phyloP scores from a whole-genome alignment of 208 protist species.

The Crithidia fasciculata region DNA sequence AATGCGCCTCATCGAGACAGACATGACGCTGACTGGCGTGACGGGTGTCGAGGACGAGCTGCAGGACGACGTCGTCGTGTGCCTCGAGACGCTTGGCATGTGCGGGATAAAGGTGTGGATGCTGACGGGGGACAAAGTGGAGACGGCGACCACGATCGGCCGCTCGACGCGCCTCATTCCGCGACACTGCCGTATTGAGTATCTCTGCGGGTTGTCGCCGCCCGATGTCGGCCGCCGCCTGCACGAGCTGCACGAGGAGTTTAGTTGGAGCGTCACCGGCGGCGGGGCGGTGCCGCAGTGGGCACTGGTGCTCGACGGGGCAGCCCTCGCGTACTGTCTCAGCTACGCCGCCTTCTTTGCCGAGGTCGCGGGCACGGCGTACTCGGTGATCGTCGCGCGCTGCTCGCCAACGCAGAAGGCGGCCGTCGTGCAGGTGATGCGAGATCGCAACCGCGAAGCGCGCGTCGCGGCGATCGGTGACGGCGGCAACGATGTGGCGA shows the following conservation, averaged over 20 bases:
- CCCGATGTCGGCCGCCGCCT: slow-evolving; percentile 46
- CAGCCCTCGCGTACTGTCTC: slow-evolving; percentile 70
- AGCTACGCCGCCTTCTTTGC: slow-evolving; percentile 50
- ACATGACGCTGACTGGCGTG: slow-evolving; percentile 93
- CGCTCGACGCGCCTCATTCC: slow-evolving; percentile 91
- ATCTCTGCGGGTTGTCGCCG: slow-evolving; percentile 44
- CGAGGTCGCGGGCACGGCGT: slow-evolving; percentile 57
- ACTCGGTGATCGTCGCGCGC: slow-evolving; percentile 95
- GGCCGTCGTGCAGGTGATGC: slow-evolving; percentile 92
- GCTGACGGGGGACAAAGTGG: slow-evolving; percentile 98
- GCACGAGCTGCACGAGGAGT: slow-evolving; percentile 44
- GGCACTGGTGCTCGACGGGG: slow-evolving; percentile 88
- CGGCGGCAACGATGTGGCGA: slow-evolving; percentile 98
- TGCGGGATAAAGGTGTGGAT: slow-evolving; percentile 99
- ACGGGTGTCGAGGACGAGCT: slow-evolving; percentile 98
- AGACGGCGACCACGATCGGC: slow-evolving; percentile 96
- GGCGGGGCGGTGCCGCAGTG: slow-evolving; percentile 33
- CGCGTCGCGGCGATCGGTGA: slow-evolving; percentile 97
- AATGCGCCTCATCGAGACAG: slow-evolving; percentile 82
- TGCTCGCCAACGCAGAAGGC: slow-evolving; percentile 99
- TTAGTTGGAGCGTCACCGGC: slow-evolving; percentile 17
- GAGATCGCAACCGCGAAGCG: slow-evolving; percentile 42
- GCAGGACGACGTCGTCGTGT: slow-evolving; percentile 94
- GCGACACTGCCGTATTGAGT: slow-evolving; percentile 67
- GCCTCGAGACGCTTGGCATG: slow-evolving; percentile 96